These are phyloP conservation scores for Trichophyton simii DNA, from an alignment of 2,329 filamentous ascomycete species.

Conservation along the genomic window DNA sequence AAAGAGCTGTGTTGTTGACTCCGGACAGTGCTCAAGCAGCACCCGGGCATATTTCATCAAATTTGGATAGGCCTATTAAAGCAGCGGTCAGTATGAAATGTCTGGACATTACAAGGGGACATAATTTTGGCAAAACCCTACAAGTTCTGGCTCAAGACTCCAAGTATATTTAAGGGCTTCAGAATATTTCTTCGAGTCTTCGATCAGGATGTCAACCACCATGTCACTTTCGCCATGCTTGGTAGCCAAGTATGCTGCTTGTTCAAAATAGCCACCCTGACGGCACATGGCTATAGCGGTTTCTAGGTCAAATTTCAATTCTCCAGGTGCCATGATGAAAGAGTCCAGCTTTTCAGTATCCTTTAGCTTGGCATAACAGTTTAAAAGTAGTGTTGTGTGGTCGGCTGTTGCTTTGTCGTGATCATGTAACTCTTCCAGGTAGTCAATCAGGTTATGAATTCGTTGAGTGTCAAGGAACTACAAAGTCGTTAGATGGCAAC, in stretches of 20 bases:
- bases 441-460: slow-evolving; percentile 94
- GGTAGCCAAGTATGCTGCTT: slow-evolving; percentile 87
- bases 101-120: neutral
- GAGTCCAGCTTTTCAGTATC: slow-evolving; percentile 91
- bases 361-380: slow-evolving; percentile 96
- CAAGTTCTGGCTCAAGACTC: slow-evolving; percentile 64
- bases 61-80: slow-evolving; percentile 60
- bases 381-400: slow-evolving; percentile 84
- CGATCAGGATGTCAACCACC: slow-evolving; percentile 89
- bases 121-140: slow-evolving; percentile 29
- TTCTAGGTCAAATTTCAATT: slow-evolving; percentile 91
- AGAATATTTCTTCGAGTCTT: slow-evolving; percentile 80
- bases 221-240: slow-evolving; percentile 89
- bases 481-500: neutral
- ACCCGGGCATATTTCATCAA: slow-evolving; percentile 93
- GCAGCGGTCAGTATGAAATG: neutral
- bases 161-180: slow-evolving; percentile 88
- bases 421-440: slow-evolving; percentile 90
- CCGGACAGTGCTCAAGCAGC: slow-evolving; percentile 72
- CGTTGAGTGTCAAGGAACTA: slow-evolving; percentile 91
- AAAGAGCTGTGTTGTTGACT: slow-evolving; percentile 73
- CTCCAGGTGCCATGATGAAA: slow-evolving; percentile 90
- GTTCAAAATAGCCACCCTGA: slow-evolving; percentile 91
- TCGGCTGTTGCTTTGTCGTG: slow-evolving; percentile 87
- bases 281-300: slow-evolving; percentile 96